Evolutionary conservation across 352 stramenopile species (phyloP).

Genomic region (Pythium scleroteichum): DNA sequence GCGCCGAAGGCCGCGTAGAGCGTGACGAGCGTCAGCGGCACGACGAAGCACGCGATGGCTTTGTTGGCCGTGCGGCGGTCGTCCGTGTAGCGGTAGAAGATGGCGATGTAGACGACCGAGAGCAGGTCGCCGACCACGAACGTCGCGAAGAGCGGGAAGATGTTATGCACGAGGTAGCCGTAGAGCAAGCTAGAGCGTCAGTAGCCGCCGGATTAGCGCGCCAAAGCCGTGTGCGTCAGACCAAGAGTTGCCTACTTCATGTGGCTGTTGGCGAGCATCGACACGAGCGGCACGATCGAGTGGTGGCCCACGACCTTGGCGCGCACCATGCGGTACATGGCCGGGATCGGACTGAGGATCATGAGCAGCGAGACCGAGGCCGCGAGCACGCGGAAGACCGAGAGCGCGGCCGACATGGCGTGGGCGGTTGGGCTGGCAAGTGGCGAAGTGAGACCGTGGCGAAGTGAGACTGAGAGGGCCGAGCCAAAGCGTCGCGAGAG

Average conservation of each 20-base stretch:
- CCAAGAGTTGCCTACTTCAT: constrained; percentile 32
- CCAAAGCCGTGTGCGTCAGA: too few species aligned
- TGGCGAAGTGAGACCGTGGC: neutral
- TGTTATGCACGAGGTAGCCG: constrained; percentile 45
- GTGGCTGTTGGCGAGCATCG: constrained; percentile 46
- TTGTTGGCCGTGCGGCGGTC: constrained; percentile 42
- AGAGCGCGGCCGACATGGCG: constrained; percentile 11
- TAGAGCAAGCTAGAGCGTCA: constrained; percentile 36
- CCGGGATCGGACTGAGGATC: constrained; percentile 43
- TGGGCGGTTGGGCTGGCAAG: neutral
- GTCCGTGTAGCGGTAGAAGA: constrained; percentile 49
- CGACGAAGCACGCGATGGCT: constrained; percentile 27
- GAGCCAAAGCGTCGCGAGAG: too few species aligned
- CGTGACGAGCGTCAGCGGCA: constrained; percentile 31
- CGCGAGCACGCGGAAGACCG: constrained; percentile 33
- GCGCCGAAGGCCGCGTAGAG: constrained; percentile 39
- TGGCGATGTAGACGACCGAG: constrained; percentile 41
- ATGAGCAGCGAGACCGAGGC: constrained; percentile 35
- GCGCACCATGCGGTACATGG: constrained; percentile 37
- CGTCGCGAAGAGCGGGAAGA: constrained; percentile 49
- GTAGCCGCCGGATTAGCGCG: neutral
- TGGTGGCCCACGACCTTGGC: constrained; percentile 37
- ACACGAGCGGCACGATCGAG: constrained; percentile 52
- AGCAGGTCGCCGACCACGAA: constrained; percentile 45
- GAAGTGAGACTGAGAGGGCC: neutral